These are phyloP conservation scores for Aulographum hederae DNA, from an alignment of 2,329 filamentous ascomycete genomes.

Conservation along the genomic window DNA sequence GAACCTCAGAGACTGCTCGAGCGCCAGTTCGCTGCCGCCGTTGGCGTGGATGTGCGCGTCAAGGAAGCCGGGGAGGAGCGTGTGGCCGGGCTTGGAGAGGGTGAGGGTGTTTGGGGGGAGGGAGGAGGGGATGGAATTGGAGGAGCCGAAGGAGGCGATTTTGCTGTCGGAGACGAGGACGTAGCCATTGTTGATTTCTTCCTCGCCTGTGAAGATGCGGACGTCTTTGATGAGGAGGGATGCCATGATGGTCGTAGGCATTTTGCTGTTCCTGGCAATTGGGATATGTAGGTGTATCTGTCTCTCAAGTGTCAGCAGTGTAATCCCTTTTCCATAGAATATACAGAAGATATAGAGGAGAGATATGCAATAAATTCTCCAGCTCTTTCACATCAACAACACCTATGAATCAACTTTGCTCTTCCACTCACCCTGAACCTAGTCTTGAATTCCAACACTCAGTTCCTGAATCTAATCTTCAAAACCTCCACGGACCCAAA, in stretches of 20 bases:
- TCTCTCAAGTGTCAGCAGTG: no score
- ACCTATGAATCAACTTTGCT: no score
- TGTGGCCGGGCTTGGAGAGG: constrained; percentile 12
- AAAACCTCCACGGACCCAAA: no score
- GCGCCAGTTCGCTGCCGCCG: constrained; percentile 18
- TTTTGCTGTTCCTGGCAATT: no score
- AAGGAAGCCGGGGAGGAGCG: constrained; percentile 31
- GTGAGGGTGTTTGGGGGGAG: background rate
- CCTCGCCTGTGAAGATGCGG: constrained; percentile 28
- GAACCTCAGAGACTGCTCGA: constrained; percentile 27
- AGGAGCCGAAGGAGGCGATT: constrained; percentile 12
- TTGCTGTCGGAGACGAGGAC: constrained; percentile 23
- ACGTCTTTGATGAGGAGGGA: constrained; percentile 24
- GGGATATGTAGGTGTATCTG: no score
- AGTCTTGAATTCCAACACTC: no score
- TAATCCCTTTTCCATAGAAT: no score
- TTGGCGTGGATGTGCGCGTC: constrained; percentile 31
- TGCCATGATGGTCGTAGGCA: constrained; percentile 9
- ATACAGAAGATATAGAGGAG: no score
- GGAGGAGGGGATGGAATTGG: background rate
- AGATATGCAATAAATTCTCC: no score
- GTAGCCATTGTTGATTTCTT: constrained; percentile 20
- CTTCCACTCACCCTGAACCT: no score
- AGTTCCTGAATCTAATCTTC: no score
- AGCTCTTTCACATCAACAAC: no score